Base-by-base conservation (phyloP, 2,329 filamentous ascomycete genomes). In the Hypoxylon sp. region DNA sequence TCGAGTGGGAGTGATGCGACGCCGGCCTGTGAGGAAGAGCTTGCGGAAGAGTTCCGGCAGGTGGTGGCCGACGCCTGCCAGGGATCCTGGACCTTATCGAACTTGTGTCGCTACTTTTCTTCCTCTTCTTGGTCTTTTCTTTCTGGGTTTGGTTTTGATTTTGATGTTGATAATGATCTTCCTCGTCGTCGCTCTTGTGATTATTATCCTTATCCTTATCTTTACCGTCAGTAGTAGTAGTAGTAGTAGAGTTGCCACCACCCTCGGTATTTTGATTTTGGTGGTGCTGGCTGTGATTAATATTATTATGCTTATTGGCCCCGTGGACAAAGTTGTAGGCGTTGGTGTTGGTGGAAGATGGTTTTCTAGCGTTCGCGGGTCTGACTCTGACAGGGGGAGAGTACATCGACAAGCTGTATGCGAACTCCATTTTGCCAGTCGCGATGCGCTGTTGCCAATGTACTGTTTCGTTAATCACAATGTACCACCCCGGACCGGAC, bases 71-170 rank as follows among this genome's bases (percentile, higher is more conserved):
- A 65, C 73, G 68, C 63, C 64, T 66, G 43, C 71, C 65, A 50
- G 73, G 70, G 61, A 71, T 73, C 60, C 70, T 72, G 53, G 74
- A 72, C 48, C 72, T 68, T 57, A 68, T 63, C 41, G 70, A 58
- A 53, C 68, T 69, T 43, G 62, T 28, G 25, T 64, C 62, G 55
- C 59, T 66, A 36, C 30, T 60, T 30, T 60, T 55, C 56, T 70
- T 64, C 10, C 52, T 49, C n/a, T 69, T 63, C 43, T 62, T 61
- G n/a, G 41, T 61, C 55, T 63, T 65, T 53, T 65, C 60, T n/a
- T 55, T 50, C 21, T 9, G 34, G n/a, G 32, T 50, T 46, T 71
- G 51, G 28, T 58, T 50, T 65, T 69, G 14, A 17, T 60, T 43
- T 50, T 65, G 53, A 23, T 36, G 46, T 14, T 55, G 49, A 49